Evolutionary conservation across 1,284 basidiomycete genomes (phyloP), one percentile per base, ranked within the genome.

Genomic region (Anthracocystis panici-leucophaei): DNA sequence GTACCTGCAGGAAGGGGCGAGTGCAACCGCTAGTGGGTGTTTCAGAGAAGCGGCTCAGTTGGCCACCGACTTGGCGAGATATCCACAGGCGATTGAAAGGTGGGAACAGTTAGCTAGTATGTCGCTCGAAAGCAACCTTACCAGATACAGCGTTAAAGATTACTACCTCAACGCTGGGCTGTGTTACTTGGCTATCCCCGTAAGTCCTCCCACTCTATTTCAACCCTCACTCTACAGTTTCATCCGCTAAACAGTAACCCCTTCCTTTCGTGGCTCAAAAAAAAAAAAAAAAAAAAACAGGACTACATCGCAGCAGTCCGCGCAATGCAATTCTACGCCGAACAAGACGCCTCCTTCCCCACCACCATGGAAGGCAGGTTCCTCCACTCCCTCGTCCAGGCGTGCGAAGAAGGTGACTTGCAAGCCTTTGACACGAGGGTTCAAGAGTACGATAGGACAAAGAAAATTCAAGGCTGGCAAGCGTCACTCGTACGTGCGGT

Each of bases 141-240:
- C 97, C n/a, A 94, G 94, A 86, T 99, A 97, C 88, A 95, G 93
- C 74, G 96, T 98, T 79, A 99, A 98, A 87, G 96, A 99, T 82
- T 97, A 97, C 85, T 98, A 94, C 91, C 88, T 99, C 48, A 90
- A 91, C 78, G 90, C 95, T 2, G 91, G 91, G 35, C 87, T 99
- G 27, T 99, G 96, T 84, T 93, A 93, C 42, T 88, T 98, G 60
- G 96, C 95, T 20, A 92, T 93, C 89, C 90, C 89, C 68, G 95
- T 95, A 86, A 80, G 90, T 87, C 1, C 12, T 5, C 4, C 18
- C 41, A 14, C 6, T 35, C n/a, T n/a, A n/a, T n/a, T n/a, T n/a
- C n/a, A n/a, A n/a, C n/a, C n/a, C n/a, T n/a, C n/a, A n/a, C n/a
- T n/a, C n/a, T n/a, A n/a, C n/a, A n/a, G n/a, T n/a, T n/a, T n/a